Evolutionary conservation across 306 rosid genomes (phyloP).

Genomic region (Adenanthera pavonina): DNA sequence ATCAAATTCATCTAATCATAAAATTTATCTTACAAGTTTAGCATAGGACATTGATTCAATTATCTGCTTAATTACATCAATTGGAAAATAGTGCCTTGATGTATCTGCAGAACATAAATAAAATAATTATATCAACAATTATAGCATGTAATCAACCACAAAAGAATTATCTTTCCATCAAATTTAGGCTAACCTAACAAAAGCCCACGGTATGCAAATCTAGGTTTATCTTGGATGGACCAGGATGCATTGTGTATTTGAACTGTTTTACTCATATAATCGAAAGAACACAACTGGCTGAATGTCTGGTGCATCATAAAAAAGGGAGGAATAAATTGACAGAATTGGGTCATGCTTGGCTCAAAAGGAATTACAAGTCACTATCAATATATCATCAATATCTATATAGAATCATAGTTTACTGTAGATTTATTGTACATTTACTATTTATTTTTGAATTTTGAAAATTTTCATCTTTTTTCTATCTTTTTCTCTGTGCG

Average conservation of each 20-base stretch:
- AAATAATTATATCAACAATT: constrained; percentile 39
- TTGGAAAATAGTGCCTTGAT: constrained; percentile 88
- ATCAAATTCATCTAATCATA: background rate
- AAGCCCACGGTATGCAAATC: constrained; percentile 90
- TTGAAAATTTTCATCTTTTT: background rate
- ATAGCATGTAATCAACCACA: constrained; percentile 25
- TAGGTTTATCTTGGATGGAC: constrained; percentile 83
- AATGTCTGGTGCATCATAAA: constrained; percentile 71
- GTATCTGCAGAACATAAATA: constrained; percentile 74
- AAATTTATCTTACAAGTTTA: constrained; percentile 73
- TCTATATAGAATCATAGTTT: too few relatives aligned
- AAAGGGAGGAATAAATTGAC: constrained; percentile 31
- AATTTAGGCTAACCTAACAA: constrained; percentile 68
- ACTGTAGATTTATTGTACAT: too few relatives aligned
- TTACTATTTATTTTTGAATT: too few relatives aligned
- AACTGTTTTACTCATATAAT: constrained; percentile 70
- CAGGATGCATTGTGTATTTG: constrained; percentile 81
- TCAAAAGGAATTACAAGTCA: constrained; percentile 7
- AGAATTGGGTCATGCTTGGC: constrained; percentile 18
- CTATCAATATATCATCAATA: too few relatives aligned
- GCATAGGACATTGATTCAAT: constrained; percentile 95
- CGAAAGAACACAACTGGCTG: constrained; percentile 90
- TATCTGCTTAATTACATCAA: constrained; percentile 79
- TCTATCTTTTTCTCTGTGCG: too few relatives aligned
- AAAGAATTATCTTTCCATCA: constrained; percentile 18